phyloP scores from a whole-genome alignment of 768 basidiomycete species.

The Stropharia rugosoannulata region DNA sequence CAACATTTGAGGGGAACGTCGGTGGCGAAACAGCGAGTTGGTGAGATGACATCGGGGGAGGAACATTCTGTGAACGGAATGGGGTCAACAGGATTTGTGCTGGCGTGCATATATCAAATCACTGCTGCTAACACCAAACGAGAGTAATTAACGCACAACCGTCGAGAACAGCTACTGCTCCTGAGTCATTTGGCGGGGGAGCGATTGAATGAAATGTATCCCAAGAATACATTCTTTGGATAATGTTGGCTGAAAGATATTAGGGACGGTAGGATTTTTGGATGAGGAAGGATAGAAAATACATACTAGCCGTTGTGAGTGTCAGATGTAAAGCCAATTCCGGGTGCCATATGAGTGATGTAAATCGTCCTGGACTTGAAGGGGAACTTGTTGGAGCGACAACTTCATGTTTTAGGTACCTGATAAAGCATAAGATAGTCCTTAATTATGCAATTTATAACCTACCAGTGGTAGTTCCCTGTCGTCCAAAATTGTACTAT shows the following conservation, averaged over 20 bases:
- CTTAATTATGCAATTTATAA: slow-evolving; percentile 1
- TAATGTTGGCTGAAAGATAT: slow-evolving; percentile 41
- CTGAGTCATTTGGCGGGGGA: slow-evolving; percentile 70
- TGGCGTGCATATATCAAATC: slow-evolving; percentile 25
- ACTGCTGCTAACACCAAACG: neutral
- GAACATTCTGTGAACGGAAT: slow-evolving; percentile 91
- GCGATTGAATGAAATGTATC: slow-evolving; percentile 68
- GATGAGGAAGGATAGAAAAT: neutral
- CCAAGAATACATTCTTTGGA: slow-evolving; percentile 71
- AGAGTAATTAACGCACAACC: slow-evolving; percentile 59
- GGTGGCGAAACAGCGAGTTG: slow-evolving; percentile 31
- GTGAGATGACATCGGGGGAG: slow-evolving; percentile 94
- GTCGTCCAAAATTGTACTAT: slow-evolving; percentile 93
- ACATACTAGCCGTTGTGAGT: slow-evolving; percentile 65
- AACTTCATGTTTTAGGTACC: slow-evolving; percentile 94
- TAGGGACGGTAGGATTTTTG: neutral
- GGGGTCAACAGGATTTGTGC: slow-evolving; percentile 83
- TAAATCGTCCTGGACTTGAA: slow-evolving; percentile 53
- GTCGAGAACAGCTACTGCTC: slow-evolving; percentile 86
- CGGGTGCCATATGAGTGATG: slow-evolving; percentile 83
- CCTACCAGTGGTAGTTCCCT: slow-evolving; percentile 91
- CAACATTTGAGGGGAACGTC: slow-evolving; percentile 11
- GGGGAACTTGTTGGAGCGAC: slow-evolving; percentile 36
- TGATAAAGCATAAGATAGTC: slow-evolving; percentile 20
- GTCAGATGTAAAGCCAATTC: slow-evolving; percentile 69